Evolutionary conservation across 2,329 filamentous ascomycete species (phyloP), one percentile per base, ranked within the genome.

Genomic region (Falciphora oryzae): DNA sequence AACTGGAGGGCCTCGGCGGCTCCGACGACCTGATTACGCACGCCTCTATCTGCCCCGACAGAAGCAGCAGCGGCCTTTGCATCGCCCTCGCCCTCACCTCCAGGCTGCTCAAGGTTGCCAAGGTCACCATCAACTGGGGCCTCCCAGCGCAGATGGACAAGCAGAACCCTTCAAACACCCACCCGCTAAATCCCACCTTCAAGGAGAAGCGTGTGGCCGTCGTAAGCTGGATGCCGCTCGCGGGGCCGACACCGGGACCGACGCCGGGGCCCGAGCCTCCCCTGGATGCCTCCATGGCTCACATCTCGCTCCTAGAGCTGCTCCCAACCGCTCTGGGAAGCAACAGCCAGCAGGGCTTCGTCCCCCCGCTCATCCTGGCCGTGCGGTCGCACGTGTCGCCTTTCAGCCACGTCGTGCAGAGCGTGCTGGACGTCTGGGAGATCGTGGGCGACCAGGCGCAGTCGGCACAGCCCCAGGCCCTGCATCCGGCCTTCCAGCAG

Each of bases 381-480:
- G 83, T 93, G 35, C 92, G 92, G 66, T 90, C 89, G 13, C 84
- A 83, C 71, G 75, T 83, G 63, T 83, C 81, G 1, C 14, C 35
- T 11, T 62, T 29, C 32, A 63, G 60, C 16, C 59, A 64, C 64
- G 76, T 76, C 67, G 79, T 85, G 0, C 86, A 90, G 69, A 96
- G 89, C 69, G 84, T 93, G 57, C 81, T 98, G 67, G 88, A 92
- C 67, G 85, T 90, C 67, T 98, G 94, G 94, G 89, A 95, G 69
- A 78, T 96, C 18, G 74, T 94, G 13, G 81, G 84, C 38, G 86
- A 90, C 38, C 82, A 85, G 61, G 44, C 22, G 44, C 44, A 53
- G 22, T 53, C 44, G 22, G 44, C 44, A 4, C 44, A 53, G 50
- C 77, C 83, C n/a, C 86, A 89, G 67, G 81, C 78, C 13, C 78